These are phyloP conservation scores for Apiotrichum akiyoshidainum DNA, from an alignment of 1,284 basidiomycete species.

Conservation along the genomic window DNA sequence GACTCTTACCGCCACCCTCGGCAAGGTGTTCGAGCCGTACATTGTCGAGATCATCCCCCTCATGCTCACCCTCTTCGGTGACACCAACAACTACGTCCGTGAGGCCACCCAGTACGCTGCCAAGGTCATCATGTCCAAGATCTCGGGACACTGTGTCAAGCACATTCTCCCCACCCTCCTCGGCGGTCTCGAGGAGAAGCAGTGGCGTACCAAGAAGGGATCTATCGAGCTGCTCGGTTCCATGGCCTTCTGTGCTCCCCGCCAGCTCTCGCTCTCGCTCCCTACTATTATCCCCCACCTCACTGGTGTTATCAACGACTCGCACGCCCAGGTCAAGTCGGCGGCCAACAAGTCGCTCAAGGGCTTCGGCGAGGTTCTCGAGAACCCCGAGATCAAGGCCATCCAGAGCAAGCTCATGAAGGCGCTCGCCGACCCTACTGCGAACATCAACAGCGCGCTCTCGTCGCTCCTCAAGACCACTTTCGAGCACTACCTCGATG, in stretches of 20 bases:
- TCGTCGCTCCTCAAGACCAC: slow-evolving; percentile 83
- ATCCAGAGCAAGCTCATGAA: slow-evolving; percentile 90
- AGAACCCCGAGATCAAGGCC: slow-evolving; percentile 89
- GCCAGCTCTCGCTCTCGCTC: slow-evolving; percentile 89
- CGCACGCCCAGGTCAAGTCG: slow-evolving; percentile 90
- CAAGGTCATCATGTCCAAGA: slow-evolving; percentile 88
- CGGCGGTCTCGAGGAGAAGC: slow-evolving; percentile 92
- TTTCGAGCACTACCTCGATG: slow-evolving; percentile 98
- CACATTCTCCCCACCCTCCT: slow-evolving; percentile 87
- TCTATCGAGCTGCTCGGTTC: slow-evolving; percentile 94
- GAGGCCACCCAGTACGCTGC: slow-evolving; percentile 93
- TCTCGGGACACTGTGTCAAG: slow-evolving; percentile 91
- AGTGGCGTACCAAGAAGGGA: slow-evolving; percentile 97
- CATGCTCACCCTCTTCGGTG: slow-evolving; percentile 87
- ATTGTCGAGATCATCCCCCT: slow-evolving; percentile 79
- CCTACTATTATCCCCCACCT: slow-evolving; percentile 95
- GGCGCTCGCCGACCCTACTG: slow-evolving; percentile 88
- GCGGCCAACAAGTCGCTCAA: slow-evolving; percentile 95
- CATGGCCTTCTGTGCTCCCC: slow-evolving; percentile 98
- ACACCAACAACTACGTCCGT: slow-evolving; percentile 80
- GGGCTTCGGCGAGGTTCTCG: slow-evolving; percentile 95
- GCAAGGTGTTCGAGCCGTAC: slow-evolving; percentile 88
- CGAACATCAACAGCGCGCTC: slow-evolving; percentile 81
- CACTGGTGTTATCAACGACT: slow-evolving; percentile 92
- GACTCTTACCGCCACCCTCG: slow-evolving; percentile 79